Conservation (phyloP, 495 filamentous ascomycete genomes). For the Penicillium nucicola region DNA sequence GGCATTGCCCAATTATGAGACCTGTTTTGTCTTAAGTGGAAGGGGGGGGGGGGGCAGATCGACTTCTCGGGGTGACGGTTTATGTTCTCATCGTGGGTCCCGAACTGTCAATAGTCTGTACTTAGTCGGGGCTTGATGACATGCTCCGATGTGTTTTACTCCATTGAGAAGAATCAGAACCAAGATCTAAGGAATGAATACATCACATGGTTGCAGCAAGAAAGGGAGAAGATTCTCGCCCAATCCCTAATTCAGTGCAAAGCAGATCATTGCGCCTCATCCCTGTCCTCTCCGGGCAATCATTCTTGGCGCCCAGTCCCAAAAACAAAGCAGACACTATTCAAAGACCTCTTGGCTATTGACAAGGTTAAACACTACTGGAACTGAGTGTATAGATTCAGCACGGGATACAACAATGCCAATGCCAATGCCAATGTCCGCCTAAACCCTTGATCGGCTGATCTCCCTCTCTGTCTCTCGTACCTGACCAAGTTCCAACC, state of each 20-base stretch:
- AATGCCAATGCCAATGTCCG: not conserved
- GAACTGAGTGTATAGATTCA: too few species aligned
- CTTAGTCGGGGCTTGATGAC: not conserved
- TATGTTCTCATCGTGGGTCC: not conserved
- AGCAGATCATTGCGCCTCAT: not conserved
- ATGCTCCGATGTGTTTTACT: not conserved
- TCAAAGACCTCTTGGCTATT: not conserved
- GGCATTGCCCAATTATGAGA: conserved; percentile 1
- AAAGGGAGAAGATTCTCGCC: not conserved
- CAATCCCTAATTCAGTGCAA: conserved; percentile 4
- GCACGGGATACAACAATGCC: not conserved
- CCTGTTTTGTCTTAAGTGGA: not conserved
- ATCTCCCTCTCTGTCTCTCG: conserved; percentile 3
- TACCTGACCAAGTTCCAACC: not conserved
- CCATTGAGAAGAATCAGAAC: not conserved
- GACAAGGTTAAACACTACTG: not conserved
- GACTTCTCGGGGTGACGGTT: not conserved
- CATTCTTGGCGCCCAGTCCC: conserved; percentile 17
- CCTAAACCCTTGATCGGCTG: conserved; percentile 10
- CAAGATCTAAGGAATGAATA: not conserved
- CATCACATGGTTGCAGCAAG: not conserved
- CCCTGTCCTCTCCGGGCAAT: conserved; percentile 9
- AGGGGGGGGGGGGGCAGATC: not conserved
- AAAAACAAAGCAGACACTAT: not conserved
- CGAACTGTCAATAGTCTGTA: not conserved